Evolutionary conservation across 768 basidiomycete species (phyloP), one percentile per base, ranked within the genome.

Genomic region (Pleurotus tuber-regium): DNA sequence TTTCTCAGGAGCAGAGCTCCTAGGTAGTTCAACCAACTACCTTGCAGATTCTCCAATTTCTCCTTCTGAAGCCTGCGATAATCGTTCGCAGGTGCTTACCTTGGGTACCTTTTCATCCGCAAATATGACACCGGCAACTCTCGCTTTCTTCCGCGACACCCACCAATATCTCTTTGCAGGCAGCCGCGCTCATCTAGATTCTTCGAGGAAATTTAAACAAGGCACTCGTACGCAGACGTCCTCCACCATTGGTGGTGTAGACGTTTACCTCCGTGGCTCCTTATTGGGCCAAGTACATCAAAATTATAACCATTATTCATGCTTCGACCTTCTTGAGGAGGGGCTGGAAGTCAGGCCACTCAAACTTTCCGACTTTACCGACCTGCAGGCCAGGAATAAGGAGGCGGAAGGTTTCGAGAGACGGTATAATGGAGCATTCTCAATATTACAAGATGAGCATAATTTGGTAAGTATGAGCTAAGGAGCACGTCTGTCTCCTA

Each of bases 1-100:
- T 26, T 83, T 84, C 60, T 81, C 80, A 1, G 77, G 75, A 23
- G 72, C 77, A 23, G 64, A 69, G 43, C 71, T 83, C 29, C 64
- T 79, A 24, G 68, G 71, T 48, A 42, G 41, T 43, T 55, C 53
- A 9, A 39, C 43, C 26, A 53, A 54, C 23, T 47, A 58, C 36
- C 26, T 30, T 30, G 14, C 49, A 24, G 36, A 43, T 30, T 42
- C 52, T 10, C 53, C 55, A 11, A 53, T 54, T n/a, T 63, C 61
- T 8, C 63, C 63, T 8, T 54, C 62, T 5, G 66, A 69, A 51
- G 64, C 62, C 6, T 59, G 30, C 40, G 63, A 65, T 38, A 54
- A 53, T 26, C 57, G 55, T 3, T 67, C 66, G 4, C 68, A 64
- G 43, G 53, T 63, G 2, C 54, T 63, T 39, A 66, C 62, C 43